Evolutionary conservation across 1,139 yeast species (phyloP), one percentile per base, ranked within the genome.

Genomic region (Williopsis jadinii): DNA sequence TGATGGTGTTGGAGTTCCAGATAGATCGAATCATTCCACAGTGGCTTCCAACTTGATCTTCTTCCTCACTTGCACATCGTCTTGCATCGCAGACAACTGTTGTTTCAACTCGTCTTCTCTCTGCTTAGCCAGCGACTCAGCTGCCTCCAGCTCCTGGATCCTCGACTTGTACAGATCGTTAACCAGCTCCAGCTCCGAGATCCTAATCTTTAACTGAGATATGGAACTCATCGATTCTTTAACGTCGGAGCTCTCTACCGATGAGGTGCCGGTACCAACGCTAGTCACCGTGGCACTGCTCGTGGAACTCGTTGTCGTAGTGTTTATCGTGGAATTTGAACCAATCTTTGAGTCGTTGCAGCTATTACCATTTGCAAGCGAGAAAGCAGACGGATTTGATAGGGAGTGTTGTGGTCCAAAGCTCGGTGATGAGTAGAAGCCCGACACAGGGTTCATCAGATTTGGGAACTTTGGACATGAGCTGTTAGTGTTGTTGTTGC

Each of bases 151-250:
- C 58, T 90, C 96, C 63, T 75, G 69, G 39, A 90, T 85, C 52
- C 95, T 75, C 5, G 92, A 77, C 51, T 86, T 74, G 66, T 85
- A 84, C 47, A 90, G 68, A 57, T 88, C 97, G 55, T 87, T 88
- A 33, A 90, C 95, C 36, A 90, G 69, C 60, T 90, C 97, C 45
- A 90, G 70, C 59, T 90, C 97, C n/a, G 86, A 77, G 19, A 88
- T 85, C 44, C 95, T 70, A 0, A 95, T 84, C 48, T 77, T 75
- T 46, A 87, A 66, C 35, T 70, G 66, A 14, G 77, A 76, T 15
- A 71, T 63, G 8, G 29, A 33, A 4, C 37, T 41, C 50, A 74
- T 80, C 50, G 71, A 75, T 4, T 28, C 36, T 6, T 19, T 19
- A 19, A 6, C 24, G 6, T 19, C 24, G 24, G 24, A 19, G 24